phyloP scores from a whole-genome alignment of 2,329 filamentous ascomycete species.

The Ophiostoma sp. region DNA sequence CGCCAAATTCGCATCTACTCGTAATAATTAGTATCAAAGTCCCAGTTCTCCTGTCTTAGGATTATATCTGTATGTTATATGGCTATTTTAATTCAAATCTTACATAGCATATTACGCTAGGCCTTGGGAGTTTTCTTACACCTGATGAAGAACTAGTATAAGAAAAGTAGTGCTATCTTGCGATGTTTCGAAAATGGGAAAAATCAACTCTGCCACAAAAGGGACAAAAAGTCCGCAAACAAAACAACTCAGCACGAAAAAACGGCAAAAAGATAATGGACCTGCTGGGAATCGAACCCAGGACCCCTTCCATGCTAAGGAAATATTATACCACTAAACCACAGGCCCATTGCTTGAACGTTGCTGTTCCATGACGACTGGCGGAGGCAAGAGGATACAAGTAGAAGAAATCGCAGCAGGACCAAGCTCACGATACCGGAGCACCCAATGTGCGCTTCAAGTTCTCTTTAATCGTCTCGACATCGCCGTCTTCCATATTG shows the following conservation, averaged over 20 bases:
- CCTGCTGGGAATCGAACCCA: conserved; percentile 6
- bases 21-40: too few relatives aligned
- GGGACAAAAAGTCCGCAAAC: neutral
- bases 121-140: too few relatives aligned
- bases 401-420: neutral
- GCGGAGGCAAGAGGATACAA: neutral
- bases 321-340: conserved; percentile 9
- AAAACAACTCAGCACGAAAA: neutral
- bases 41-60: too few relatives aligned
- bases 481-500: conserved; percentile 54
- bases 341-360: neutral
- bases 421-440: neutral
- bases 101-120: too few relatives aligned
- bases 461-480: conserved; percentile 55
- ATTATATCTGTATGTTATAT: too few relatives aligned
- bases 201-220: too few relatives aligned
- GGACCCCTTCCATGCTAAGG: conserved; percentile 3
- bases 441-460: conserved; percentile 47
- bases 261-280: neutral
- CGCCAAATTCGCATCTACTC: too few relatives aligned
- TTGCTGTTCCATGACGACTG: neutral
- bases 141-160: too few relatives aligned
- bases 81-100: too few relatives aligned
- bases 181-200: too few relatives aligned
- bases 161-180: too few relatives aligned